These are phyloP conservation scores for Calonectria leucothoes DNA, from an alignment of 2,329 filamentous ascomycete species.

Conservation along the genomic window DNA sequence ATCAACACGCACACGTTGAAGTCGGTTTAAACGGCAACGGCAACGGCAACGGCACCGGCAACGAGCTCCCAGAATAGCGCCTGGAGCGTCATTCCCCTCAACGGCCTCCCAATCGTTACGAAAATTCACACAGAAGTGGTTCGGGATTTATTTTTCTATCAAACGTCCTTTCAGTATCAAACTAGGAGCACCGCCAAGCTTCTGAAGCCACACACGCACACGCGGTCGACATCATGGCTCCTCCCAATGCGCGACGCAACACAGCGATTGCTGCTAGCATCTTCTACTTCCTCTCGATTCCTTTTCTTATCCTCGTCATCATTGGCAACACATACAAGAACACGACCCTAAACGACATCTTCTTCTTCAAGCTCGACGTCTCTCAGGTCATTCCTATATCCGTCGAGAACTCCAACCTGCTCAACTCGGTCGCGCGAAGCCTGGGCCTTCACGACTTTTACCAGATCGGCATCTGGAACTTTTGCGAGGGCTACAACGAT, in stretches of 20 bases:
- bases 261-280: conserved; percentile 74
- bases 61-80: neutral
- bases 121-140: neutral
- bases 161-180: neutral
- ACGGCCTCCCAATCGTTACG: neutral
- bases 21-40: neutral
- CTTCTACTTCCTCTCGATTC: conserved; percentile 78
- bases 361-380: conserved; percentile 87
- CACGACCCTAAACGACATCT: conserved; percentile 74
- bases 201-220: neutral
- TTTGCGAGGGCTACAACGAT: conserved; percentile 85
- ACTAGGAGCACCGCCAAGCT: neutral
- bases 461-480: conserved; percentile 91
- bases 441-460: conserved; percentile 95
- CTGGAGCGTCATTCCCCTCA: conserved; percentile 7
- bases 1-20: neutral
- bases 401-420: conserved; percentile 77
- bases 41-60: neutral
- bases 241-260: conserved; percentile 57
- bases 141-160: neutral
- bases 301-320: conserved; percentile 84
- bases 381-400: conserved; percentile 82
- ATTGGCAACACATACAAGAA: conserved; percentile 78
- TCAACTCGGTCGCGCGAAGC: conserved; percentile 88
- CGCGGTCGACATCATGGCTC: conserved; percentile 29